Evolutionary conservation across 2,329 filamentous ascomycete species (phyloP).

Genomic region (Aspergillus cejpii): DNA sequence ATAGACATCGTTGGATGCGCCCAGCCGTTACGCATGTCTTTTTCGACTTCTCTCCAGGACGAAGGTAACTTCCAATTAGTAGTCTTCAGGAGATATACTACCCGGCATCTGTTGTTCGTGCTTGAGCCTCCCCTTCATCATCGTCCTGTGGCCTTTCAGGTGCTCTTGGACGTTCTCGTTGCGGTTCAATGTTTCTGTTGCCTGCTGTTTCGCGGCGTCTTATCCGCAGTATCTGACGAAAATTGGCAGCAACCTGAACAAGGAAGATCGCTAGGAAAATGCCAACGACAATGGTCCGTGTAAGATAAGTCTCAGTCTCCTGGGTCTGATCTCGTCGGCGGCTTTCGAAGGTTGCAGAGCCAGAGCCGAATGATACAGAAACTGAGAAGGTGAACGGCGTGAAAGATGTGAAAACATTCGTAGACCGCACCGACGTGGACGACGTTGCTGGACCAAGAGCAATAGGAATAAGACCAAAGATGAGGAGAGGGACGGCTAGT

Average conservation of each 20-base stretch:
- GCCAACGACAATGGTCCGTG: constrained; percentile 30
- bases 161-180: constrained; percentile 1
- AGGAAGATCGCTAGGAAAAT: constrained; percentile 28
- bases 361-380: constrained; percentile 28
- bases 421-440: constrained; percentile 18
- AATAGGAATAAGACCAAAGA: constrained; percentile 28
- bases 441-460: constrained; percentile 21
- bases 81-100: background rate
- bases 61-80: background rate
- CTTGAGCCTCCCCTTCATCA: constrained; percentile 7
- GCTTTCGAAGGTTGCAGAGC: constrained; percentile 5
- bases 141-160: constrained; percentile 8
- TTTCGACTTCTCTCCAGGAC: background rate
- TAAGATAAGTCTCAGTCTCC: constrained; percentile 21
- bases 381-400: constrained; percentile 35
- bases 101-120: constrained; percentile 1
- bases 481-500: constrained; percentile 38
- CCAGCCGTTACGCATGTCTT: background rate
- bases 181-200: constrained; percentile 1
- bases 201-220: constrained; percentile 15
- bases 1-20: too few species aligned
- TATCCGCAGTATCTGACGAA: constrained; percentile 23
- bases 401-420: constrained; percentile 28
- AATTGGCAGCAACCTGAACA: constrained; percentile 26
- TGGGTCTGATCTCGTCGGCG: constrained; percentile 2